Evolutionary conservation across 331 rosid genomes (phyloP).

Genomic region (Malus hybrid): DNA sequence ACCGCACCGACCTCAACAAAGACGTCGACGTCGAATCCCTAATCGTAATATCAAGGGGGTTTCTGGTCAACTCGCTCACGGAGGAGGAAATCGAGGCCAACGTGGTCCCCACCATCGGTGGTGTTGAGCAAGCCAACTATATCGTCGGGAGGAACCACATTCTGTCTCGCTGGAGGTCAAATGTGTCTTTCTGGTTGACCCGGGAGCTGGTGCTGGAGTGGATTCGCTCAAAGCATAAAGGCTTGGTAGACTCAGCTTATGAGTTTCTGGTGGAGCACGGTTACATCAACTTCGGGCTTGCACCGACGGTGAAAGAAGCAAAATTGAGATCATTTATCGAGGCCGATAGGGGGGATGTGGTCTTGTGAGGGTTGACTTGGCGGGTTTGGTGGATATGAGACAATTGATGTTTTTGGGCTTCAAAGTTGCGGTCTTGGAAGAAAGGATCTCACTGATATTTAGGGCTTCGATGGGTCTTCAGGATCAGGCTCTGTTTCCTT

Average conservation of each 20-base stretch:
- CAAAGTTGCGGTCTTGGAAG: conserved; percentile 76
- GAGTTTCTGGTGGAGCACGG: conserved; percentile 69
- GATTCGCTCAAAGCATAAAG: conserved; percentile 70
- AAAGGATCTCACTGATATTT: no score
- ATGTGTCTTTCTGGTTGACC: conserved; percentile 71
- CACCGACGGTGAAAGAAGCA: conserved; percentile 51
- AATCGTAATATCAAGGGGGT: conserved; percentile 80
- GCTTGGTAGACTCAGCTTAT: conserved; percentile 60
- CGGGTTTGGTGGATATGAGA: conserved; percentile 77
- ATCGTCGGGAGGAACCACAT: conserved; percentile 75
- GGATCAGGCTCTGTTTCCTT: no score
- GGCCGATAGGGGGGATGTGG: conserved; percentile 48
- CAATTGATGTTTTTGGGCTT: conserved; percentile 78
- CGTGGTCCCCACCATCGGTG: conserved; percentile 73
- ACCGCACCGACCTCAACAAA: conserved; percentile 57
- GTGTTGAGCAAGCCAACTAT: conserved; percentile 68
- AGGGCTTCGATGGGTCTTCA: no score
- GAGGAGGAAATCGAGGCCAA: conserved; percentile 87
- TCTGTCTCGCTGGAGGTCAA: conserved; percentile 65
- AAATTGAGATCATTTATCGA: conserved; percentile 47
- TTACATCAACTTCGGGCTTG: conserved; percentile 73
- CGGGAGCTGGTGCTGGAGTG: conserved; percentile 46
- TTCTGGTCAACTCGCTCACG: conserved; percentile 77
- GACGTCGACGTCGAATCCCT: conserved; percentile 76
- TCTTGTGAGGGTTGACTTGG: conserved; percentile 79